These are phyloP conservation scores for Chaetomium tenue DNA, from an alignment of 495 filamentous ascomycete species.

Conservation along the genomic window DNA sequence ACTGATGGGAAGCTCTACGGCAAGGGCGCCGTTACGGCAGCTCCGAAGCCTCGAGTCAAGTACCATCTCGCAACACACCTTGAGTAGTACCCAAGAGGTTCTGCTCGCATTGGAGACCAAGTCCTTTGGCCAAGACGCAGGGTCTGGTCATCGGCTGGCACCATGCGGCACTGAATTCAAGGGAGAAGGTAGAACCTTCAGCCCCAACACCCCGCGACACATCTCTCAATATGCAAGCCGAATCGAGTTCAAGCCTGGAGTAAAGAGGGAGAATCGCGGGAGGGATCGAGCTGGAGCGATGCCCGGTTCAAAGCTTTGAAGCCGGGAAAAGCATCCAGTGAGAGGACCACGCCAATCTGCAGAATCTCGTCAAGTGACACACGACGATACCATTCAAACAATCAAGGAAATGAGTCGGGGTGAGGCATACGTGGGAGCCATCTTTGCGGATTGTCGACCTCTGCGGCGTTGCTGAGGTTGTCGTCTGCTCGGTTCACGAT, in stretches of 20 bases:
- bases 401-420: slow-evolving; percentile 46
- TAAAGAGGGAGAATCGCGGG: slow-evolving; percentile 57
- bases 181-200: slow-evolving; percentile 73
- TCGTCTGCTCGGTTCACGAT: slow-evolving; percentile 20
- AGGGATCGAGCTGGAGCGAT: slow-evolving; percentile 78
- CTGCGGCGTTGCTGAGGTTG: slow-evolving; percentile 22
- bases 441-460: slow-evolving; percentile 46
- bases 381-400: slow-evolving; percentile 52
- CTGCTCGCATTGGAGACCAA: slow-evolving; percentile 40
- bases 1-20: slow-evolving; percentile 54
- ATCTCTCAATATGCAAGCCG: slow-evolving; percentile 51
- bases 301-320: slow-evolving; percentile 25
- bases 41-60: slow-evolving; percentile 27
- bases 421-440: slow-evolving; percentile 64
- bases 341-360: slow-evolving; percentile 73
- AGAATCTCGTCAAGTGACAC: slow-evolving; percentile 48
- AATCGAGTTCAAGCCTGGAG: slow-evolving; percentile 43
- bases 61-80: slow-evolving; percentile 86
- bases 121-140: background rate
- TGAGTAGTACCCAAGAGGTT: slow-evolving; percentile 58
- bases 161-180: slow-evolving; percentile 75
- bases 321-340: slow-evolving; percentile 61
- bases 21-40: slow-evolving; percentile 6
- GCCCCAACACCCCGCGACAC: slow-evolving; percentile 71
- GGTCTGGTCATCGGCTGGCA: slow-evolving; percentile 13